Base-by-base conservation (phyloP, 441 rosid species). In the Gossypium davidsonii region DNA sequence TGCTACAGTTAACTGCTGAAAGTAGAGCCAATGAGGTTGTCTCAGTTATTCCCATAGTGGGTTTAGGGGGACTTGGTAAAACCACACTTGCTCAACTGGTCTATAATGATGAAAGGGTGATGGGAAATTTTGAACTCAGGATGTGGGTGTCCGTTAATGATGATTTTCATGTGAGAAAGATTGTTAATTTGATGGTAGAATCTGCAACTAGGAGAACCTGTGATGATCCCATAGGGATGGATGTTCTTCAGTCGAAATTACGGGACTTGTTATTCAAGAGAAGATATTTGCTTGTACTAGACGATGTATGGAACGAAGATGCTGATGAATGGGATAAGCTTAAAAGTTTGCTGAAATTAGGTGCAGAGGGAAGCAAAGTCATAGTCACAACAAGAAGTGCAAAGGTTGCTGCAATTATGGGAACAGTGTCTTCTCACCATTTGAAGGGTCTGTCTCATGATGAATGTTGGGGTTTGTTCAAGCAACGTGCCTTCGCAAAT, bases 11-110 rank as follows among this genome's bases (percentile, higher is more conserved):
- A 28, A 58, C n/a, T 1, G 18, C 18, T 49, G 62, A 62, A 10
- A 52, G 17, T 31, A 49, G 51, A 48, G 6, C 37, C 12, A 8
- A 11, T 11, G 6, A 5, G 1, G 23, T 73, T 64, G 57, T 78
- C 7, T 31, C 49, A 2, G 20, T 78, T 21, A 10, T 73, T 52
- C 63, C 79, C 9, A 39, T 79, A 23, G 59, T 76, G 59, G 79
- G 73, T n/a, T 63, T 79, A 18, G 79, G 61, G 6, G 79, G 82
- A 8, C 44, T 76, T 9, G 82, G 82, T 44, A 70, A 79, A 48
- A 79, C 79, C 0, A 76, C 77, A 2, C 75, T 80, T 39, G 83
- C 83, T 52, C 76, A 75, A 61, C 18, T 23, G 14, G 78, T 63
- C 39, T 75, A 69, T 28, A 75, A 68, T 61, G 74, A 75, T 51